Percentiles rank a stretch among this genome's conserved stretches.
Evolutionary conservation across 257 asterid species (phyloP).

Genomic region (Solanum clarkiae): DNA sequence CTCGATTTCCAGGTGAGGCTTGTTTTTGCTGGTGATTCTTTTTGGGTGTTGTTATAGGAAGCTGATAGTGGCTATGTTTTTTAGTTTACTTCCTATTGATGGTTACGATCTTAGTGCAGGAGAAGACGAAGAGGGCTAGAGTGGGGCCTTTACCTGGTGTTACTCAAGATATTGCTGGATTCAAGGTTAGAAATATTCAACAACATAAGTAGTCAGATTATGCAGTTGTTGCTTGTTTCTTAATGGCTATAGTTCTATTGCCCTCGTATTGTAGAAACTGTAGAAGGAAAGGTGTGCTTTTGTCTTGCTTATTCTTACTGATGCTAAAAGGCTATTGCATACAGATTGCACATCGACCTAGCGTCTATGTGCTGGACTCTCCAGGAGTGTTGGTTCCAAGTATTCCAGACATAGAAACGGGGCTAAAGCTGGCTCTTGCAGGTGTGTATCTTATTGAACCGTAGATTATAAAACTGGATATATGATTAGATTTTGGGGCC

Average conservation of each 20-base stretch:
- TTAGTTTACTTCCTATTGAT: conserved; percentile 1
- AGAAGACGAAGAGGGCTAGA: conserved; percentile 72
- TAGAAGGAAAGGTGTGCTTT: not conserved
- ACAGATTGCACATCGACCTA: conserved; percentile 88
- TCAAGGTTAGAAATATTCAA: conserved; percentile 38
- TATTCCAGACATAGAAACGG: conserved; percentile 77
- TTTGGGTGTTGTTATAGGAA: not conserved
- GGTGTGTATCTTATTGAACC: conserved; percentile 21
- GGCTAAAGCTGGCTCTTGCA: conserved; percentile 87
- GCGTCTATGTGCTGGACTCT: conserved; percentile 86
- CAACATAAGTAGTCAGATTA: not conserved
- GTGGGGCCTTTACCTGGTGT: conserved; percentile 99
- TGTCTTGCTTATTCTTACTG: not conserved
- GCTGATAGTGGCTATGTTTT: not conserved
- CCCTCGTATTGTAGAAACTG: not conserved
- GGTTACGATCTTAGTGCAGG: conserved; percentile 63
- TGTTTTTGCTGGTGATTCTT: not conserved
- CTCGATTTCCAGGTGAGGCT: conserved; percentile 71
- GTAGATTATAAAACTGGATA: not conserved
- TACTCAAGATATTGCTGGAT: conserved; percentile 99
- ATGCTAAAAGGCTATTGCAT: not conserved
- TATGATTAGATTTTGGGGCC: not conserved
- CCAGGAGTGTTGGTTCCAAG: conserved; percentile 97
- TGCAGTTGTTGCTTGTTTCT: not conserved
- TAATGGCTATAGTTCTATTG: not conserved